Conservation (phyloP, 805 yeast species). For the Danielozyma ontarioensis region DNA sequence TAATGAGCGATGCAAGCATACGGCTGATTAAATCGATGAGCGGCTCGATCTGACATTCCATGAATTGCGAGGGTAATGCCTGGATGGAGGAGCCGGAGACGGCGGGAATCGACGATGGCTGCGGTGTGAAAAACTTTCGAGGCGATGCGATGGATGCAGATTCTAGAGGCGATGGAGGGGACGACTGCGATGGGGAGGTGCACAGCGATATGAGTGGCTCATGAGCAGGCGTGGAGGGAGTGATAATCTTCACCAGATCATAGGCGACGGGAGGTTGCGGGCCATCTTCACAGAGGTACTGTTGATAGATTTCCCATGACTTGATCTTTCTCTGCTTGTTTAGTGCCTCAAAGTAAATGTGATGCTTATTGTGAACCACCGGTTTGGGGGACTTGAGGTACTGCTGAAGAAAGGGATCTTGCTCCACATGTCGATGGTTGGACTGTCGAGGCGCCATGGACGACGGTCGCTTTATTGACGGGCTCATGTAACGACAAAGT, state of each 20-base stretch:
- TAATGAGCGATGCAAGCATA: constrained; percentile 72
- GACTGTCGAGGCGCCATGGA: too few relatives aligned
- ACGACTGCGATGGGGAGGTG: too few relatives aligned
- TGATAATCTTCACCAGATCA: not conserved
- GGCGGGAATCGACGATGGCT: too few relatives aligned
- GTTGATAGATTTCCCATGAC: constrained; percentile 19
- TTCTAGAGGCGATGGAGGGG: too few relatives aligned
- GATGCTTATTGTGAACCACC: constrained; percentile 10
- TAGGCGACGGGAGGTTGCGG: not conserved
- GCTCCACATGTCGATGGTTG: too few relatives aligned
- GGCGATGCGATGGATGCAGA: not conserved
- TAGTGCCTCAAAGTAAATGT: constrained; percentile 14
- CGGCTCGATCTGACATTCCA: constrained; percentile 64
- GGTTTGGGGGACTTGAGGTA: constrained; percentile 14
- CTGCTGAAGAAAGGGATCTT: constrained; percentile 17
- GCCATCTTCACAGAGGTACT: constrained; percentile 8
- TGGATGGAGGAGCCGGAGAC: too few relatives aligned
- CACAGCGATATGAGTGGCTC: too few relatives aligned
- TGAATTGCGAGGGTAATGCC: constrained; percentile 52
- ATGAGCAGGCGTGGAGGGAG: not conserved
- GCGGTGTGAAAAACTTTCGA: too few relatives aligned
- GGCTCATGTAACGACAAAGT: not conserved
- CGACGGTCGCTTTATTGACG: not conserved
- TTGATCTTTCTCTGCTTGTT: constrained; percentile 13
- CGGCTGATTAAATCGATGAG: constrained; percentile 68